Base-by-base conservation (phyloP, 2,329 filamentous ascomycete genomes). In the Colletotrichum zoysiae region DNA sequence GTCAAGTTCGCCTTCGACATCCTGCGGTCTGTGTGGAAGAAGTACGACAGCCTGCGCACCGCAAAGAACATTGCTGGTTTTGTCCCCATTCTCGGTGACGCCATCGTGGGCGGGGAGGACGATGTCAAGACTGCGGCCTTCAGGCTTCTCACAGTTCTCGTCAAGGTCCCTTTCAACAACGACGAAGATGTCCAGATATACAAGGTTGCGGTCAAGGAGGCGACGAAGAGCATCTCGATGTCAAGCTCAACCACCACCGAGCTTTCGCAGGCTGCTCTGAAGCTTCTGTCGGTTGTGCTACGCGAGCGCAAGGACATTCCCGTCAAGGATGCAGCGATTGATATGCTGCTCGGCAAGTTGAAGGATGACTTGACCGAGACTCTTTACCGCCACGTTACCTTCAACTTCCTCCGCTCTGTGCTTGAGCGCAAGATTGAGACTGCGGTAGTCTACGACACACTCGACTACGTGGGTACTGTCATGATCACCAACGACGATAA, bases 401-500 rank as follows among this genome's bases (percentile, higher is more conserved):
- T 99, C 84, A 97, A 94, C 78, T 98, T 99, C 81, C 83, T 99
- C 70, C 92, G 95, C 53, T 93, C 94, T 0, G 91, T 98, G 35
- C 89, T 99, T 78, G 92, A 93, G 65, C 90, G 95, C 23, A 95
- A 93, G 79, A 87, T 98, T 55, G 89, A 97, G 77, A 95, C 97
- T 9, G 92, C 95, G 0, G 88, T 92, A 53, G 91, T 99, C 40
- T 99, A 99, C 79, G 95, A 98, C 78, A 92, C 93, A 11, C 88
- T 98, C 74, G 96, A 99, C 79, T 91, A 95, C 77, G 92, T 97
- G 40, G 94, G 94, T 58, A 91, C 89, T 4, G 92, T 98, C 80
- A 98, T 98, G 95, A 93, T 99, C 68, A 97, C 93, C 56, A 98
- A 98, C 78, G 94, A 97, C 74, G 95, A 97, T 76, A 92, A 93